Evolutionary conservation across 1,139 yeast genomes (phyloP), one percentile per base, ranked within the genome.

Genomic region (Saccharomyces hybrid): DNA sequence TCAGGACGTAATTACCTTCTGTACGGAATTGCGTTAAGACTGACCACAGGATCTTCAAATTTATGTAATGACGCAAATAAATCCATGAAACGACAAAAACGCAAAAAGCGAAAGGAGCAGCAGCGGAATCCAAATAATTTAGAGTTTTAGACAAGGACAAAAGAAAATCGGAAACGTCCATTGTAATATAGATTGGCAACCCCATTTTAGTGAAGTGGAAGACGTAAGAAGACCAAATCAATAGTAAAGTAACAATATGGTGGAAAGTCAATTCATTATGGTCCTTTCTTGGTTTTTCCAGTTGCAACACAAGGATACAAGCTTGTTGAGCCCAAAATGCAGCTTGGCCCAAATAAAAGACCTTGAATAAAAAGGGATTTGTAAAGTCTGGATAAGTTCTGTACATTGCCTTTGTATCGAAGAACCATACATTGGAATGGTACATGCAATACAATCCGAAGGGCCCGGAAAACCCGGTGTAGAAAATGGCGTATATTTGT

Each of bases 161-260:
- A 73, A 89, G 88, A 70, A 88, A 83, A 73, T 91, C 98, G 24
- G 96, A 86, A 32, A 88, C 78, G 71, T 91, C 98, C 98, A 91
- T 91, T 26, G 97, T 88, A 62, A 90, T 80, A 71, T 88, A 91
- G 55, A 91, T 81, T 24, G 86, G 89, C 50, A 91, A 72, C 5
- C 98, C 98, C 79, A 91, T 89, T 85, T 93, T 88, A 16, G 96
- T 88, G 75, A 88, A 91, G 70, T 91, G 96, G 78, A 91, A 91
- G 60, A 91, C 80, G 72, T 91, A 90, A 14, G 95, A 86, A 56
- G 81, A 77, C 80, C 86, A 85, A 63, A 91, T 89, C 61, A 91
- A 80, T 2, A 90, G 83, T 68, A 91, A 84, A 47, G 98, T 91
- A 58, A 91, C 83, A 58, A 91, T 79, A 70, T 91, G 98, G 71